Conservation (phyloP, 139 green algal species). For the Chlorella vulgaris region DNA sequence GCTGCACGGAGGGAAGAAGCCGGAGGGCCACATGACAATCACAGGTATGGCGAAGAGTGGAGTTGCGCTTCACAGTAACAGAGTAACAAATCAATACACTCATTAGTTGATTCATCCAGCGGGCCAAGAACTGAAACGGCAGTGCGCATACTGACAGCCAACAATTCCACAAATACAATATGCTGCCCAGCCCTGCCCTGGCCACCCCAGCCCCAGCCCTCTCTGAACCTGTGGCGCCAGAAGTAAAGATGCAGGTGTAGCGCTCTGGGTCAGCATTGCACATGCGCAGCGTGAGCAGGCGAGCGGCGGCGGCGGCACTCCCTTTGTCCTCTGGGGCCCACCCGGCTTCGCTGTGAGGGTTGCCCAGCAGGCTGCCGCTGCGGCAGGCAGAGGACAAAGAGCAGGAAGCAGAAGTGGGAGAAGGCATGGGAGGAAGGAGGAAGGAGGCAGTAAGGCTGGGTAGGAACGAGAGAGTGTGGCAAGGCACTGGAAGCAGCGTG, state of each 20-base stretch:
- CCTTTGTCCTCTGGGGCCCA: neutral
- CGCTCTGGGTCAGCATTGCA: constrained; percentile 43
- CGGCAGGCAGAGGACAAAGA: too few species aligned
- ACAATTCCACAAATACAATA: too few species aligned
- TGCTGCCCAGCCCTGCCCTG: too few species aligned
- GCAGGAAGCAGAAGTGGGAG: neutral
- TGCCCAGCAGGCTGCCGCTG: constrained; percentile 26
- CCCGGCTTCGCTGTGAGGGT: constrained; percentile 45
- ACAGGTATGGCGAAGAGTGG: too few species aligned
- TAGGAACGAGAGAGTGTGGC: too few species aligned
- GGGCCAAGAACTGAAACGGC: too few species aligned
- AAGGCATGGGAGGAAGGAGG: too few species aligned
- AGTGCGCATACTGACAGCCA: too few species aligned
- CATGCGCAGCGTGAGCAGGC: constrained; percentile 45
- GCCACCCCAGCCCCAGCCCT: too few species aligned
- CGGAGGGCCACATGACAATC: neutral
- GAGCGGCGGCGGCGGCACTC: constrained; percentile 17
- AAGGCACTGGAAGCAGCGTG: too few species aligned
- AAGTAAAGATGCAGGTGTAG: constrained; percentile 60
- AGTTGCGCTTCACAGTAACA: neutral
- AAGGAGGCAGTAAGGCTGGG: too few species aligned
- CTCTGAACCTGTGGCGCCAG: constrained; percentile 37
- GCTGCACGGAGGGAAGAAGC: constrained; percentile 8
- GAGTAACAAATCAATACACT: neutral
- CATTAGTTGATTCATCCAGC: too few species aligned